Conservation (phyloP, 164 flowering plant species). For the Hamamelis virginiana region DNA sequence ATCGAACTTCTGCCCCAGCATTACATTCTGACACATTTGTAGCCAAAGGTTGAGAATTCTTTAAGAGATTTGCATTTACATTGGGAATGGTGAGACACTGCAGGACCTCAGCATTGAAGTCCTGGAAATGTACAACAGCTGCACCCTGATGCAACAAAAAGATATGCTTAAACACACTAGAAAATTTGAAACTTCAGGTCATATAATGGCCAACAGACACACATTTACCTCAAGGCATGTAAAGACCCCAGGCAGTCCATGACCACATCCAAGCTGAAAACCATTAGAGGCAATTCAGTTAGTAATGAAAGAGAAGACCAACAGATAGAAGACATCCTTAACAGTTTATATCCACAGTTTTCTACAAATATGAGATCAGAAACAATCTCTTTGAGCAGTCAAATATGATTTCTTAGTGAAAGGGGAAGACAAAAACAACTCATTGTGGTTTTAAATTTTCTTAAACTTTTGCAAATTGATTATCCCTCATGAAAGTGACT, state of each 20-base stretch:
- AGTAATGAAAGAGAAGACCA: neutral
- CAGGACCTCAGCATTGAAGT: conserved; percentile 92
- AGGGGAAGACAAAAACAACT: neutral
- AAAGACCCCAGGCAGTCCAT: conserved; percentile 91
- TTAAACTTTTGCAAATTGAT: neutral
- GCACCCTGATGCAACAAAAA: conserved; percentile 66
- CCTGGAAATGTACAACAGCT: conserved; percentile 77
- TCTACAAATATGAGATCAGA: neutral
- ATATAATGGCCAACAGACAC: neutral
- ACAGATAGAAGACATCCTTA: neutral
- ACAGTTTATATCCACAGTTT: neutral
- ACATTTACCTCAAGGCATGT: conserved; percentile 63
- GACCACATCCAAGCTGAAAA: conserved; percentile 90
- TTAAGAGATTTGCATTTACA: conserved; percentile 60
- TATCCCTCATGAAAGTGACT: no score
- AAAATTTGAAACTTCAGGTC: neutral
- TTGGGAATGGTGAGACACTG: conserved; percentile 83
- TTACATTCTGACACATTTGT: conserved; percentile 15
- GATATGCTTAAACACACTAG: neutral
- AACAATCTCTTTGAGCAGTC: neutral
- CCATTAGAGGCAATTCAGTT: conserved; percentile 2
- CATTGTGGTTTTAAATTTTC: neutral
- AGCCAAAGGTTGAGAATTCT: conserved; percentile 13
- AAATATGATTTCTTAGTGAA: neutral
- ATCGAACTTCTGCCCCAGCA: conserved; percentile 49